These are phyloP conservation scores for Zalerion maritima DNA, from an alignment of 495 filamentous ascomycete genomes.

Conservation along the genomic window DNA sequence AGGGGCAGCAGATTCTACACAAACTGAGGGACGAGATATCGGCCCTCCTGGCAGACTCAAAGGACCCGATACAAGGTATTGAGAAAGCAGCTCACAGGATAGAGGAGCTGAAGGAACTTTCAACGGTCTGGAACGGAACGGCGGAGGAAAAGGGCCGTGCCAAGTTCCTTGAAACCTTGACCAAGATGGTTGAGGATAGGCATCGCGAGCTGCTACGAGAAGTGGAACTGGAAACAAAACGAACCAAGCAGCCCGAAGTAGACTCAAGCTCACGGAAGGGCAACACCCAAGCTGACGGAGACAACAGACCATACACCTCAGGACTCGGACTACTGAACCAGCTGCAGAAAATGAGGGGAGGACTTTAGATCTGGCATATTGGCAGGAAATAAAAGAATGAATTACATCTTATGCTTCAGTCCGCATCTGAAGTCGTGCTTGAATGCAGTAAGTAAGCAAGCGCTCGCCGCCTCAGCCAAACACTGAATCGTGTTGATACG, in stretches of 20 bases:
- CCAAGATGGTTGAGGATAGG: conserved; percentile 43
- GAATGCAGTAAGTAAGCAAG: no score
- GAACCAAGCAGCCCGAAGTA: conserved; percentile 11
- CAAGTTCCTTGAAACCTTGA: conserved; percentile 68
- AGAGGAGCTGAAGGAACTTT: conserved; percentile 54
- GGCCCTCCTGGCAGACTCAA: conserved; percentile 42
- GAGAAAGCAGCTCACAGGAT: conserved; percentile 59
- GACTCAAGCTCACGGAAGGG: no score
- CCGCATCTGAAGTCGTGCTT: no score
- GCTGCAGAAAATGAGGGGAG: conserved; percentile 62
- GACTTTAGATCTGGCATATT: no score
- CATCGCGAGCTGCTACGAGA: conserved; percentile 40
- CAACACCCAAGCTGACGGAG: no score
- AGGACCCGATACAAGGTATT: conserved; percentile 37
- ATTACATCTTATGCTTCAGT: no score
- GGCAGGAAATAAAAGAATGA: no score
- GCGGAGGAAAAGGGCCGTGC: conserved; percentile 76
- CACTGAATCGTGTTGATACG: no score
- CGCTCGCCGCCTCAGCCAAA: no score
- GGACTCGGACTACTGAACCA: no score
- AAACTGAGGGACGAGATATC: conserved; percentile 57
- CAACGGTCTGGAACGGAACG: conserved; percentile 79
- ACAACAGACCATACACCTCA: no score
- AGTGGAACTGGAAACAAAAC: conserved; percentile 23
- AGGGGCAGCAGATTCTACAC: conserved; percentile 59